Evolutionary conservation across 192 early-diverging fungal genomes (phyloP), one percentile per base, ranked within the genome.

Genomic region (Coemansia sp.): DNA sequence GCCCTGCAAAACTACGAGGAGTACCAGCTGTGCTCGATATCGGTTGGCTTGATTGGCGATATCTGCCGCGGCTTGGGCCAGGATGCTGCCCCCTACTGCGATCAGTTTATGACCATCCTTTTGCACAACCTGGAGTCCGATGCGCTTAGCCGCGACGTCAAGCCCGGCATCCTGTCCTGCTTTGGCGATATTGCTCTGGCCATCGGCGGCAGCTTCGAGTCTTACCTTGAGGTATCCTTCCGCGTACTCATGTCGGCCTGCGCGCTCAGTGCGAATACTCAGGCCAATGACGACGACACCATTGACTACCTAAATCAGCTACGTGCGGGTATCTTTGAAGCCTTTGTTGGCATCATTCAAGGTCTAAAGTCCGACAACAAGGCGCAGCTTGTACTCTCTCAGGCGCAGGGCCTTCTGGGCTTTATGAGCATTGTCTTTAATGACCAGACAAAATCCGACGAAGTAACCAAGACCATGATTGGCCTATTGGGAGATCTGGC

Each of bases 31-130:
- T 96, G 95, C 76, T 85, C 89, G 14, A 96, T 98, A 68, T 93
- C 96, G 4, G 90, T 99, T 13, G 98, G 98, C n/a, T 73, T 97
- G 33, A 93, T 98, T 68, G 97, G 97, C 21, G 98, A 99, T 84
- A 93, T 98, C 70, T 95, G 93, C 85, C 92, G 98, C 44, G 86
- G 91, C 11, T 82, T 98, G 53, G 90, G 91, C 59, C 73, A 62
- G 23, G 86, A 91, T 21, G 80, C 84, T 44, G 73, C 88, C 4
- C 85, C 88, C n/a, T 97, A 92, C 79, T 96, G 92, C 77, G 87
- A 91, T 64, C 82, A 85, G 33, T 91, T 96, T 65, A 99, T 99
- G 94, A 82, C 87, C 19, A 84, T 92, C 19, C 67, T 99, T 62
- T 82, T 95, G 61, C 85, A 89, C 53, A 88, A 91, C 73, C 84